These are phyloP conservation scores for Aspergillus bombycis DNA, from an alignment of 2,329 filamentous ascomycete genomes.

Conservation along the genomic window DNA sequence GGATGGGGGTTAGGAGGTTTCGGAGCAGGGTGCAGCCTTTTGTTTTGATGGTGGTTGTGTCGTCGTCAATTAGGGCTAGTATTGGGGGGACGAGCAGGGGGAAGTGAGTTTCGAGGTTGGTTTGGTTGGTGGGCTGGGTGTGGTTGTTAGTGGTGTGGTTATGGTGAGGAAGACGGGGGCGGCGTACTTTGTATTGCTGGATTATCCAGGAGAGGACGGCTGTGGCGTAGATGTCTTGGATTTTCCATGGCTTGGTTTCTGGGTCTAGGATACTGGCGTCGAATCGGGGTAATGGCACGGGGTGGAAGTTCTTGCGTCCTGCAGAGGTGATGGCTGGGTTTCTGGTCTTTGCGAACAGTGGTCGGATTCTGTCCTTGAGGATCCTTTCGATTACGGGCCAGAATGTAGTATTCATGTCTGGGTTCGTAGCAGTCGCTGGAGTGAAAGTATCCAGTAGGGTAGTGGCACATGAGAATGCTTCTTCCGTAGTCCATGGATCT, in stretches of 20 bases:
- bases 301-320: constrained; percentile 49
- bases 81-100: constrained; percentile 49
- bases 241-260: constrained; percentile 45
- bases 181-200: constrained; percentile 39
- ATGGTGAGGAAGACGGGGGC: neutral
- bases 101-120: constrained; percentile 46
- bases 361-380: constrained; percentile 38
- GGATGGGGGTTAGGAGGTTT: constrained; percentile 39
- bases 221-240: constrained; percentile 37
- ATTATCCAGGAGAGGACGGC: constrained; percentile 42
- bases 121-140: constrained; percentile 28
- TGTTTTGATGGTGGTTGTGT: constrained; percentile 39
- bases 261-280: constrained; percentile 40
- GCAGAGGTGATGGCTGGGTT: constrained; percentile 47
- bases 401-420: constrained; percentile 13
- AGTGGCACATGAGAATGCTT: constrained; percentile 23
- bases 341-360: constrained; percentile 45
- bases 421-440: neutral
- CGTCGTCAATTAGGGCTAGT: constrained; percentile 49
- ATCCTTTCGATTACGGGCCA: constrained; percentile 22
- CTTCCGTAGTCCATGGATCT: constrained; percentile 41
- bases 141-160: constrained; percentile 10
- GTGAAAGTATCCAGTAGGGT: constrained; percentile 18
- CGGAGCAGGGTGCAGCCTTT: constrained; percentile 43
- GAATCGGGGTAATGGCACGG: constrained; percentile 40